Evolutionary conservation across 371 early-diverging fungal species (phyloP), one percentile per base, ranked within the genome.

Genomic region (Mortierella sp.): DNA sequence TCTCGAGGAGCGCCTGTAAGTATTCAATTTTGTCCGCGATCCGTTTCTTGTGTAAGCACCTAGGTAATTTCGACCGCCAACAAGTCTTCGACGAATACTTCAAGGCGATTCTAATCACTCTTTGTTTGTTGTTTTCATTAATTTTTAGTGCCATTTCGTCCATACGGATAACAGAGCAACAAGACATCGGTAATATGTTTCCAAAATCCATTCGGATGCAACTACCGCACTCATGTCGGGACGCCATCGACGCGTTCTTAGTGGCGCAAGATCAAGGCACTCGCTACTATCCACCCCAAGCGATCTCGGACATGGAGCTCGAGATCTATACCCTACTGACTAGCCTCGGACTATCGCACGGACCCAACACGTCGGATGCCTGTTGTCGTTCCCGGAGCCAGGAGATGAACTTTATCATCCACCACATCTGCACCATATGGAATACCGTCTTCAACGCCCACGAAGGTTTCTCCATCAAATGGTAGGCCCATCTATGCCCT

Each of bases 331-430:
- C 65, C 16, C 37, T 64, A 7, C n/a, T 64, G 22, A 41, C 65
- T 22, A 9, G 65, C 41, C 16, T 64, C 41, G 37, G 41, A 4
- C 41, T 64, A 8, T 64, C 65, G 10, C 65, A 41, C 41, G 44
- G 65, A 13, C 65, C 65, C 44, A 64, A 64, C 7, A 8, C 40
- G 34, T 64, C 65, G 40, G 40, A 39, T 41, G 65, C 11, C 41
- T 64, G 65, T 34, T 64, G 65, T n/a, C 65, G 26, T 5, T 34
- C 65, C 19, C 37, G 44, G 43, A 64, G 34, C 24, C 65, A 64
- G 44, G 65, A 64, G 41, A 40, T 64, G 65, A 64, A 64, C n/a
- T 64, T 64, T 41, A 64, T 64, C 13, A 64, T 64, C 40, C 65
- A 64, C n/a, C 65, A 64, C n/a, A 43, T 64, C 43, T 14, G 41